Evolutionary conservation across 1,284 basidiomycete species (phyloP).

Genomic region (Grifola frondosa): DNA sequence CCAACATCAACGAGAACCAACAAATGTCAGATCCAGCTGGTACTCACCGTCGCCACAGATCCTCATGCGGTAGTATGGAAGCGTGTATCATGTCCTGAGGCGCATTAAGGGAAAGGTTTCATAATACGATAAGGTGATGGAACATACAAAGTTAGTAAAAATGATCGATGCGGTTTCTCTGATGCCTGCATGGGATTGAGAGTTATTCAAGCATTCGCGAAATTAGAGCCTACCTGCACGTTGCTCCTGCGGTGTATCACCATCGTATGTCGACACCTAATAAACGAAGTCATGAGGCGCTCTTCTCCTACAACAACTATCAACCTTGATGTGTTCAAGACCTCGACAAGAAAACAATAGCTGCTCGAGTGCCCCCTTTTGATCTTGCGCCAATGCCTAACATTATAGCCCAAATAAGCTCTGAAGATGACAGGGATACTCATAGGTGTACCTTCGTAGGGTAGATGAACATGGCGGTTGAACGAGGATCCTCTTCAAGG

Average conservation of each 20-base stretch:
- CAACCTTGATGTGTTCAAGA: slow-evolving; percentile 60
- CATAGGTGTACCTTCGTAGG: slow-evolving; percentile 75
- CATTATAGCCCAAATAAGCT: too few species aligned
- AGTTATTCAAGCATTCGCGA: not conserved
- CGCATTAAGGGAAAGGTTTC: too few species aligned
- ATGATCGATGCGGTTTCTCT: slow-evolving; percentile 68
- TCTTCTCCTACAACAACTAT: too few species aligned
- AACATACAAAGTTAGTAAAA: slow-evolving; percentile 74
- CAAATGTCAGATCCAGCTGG: slow-evolving; percentile 5
- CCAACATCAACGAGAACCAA: slow-evolving; percentile 2
- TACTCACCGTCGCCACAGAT: slow-evolving; percentile 73
- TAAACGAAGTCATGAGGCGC: slow-evolving; percentile 7
- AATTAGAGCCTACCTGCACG: slow-evolving; percentile 46
- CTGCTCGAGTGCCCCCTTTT: slow-evolving; percentile 68
- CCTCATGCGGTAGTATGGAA: slow-evolving; percentile 83
- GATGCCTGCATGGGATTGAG: slow-evolving; percentile 43
- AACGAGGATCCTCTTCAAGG: slow-evolving; percentile 58
- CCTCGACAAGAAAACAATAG: slow-evolving; percentile 63
- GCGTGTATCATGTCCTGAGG: slow-evolving; percentile 84
- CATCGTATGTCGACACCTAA: slow-evolving; percentile 81
- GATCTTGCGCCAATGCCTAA: slow-evolving; percentile 88
- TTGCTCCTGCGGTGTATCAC: slow-evolving; percentile 76
- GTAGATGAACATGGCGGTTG: slow-evolving; percentile 86
- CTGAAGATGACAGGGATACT: not conserved
- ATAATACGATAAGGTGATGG: slow-evolving; percentile 10